Percentiles rank a stretch among this genome's conserved stretches.
These are phyloP conservation scores for Lipomyces yamadae DNA, from an alignment of 805 yeast species.

Conservation along the genomic window DNA sequence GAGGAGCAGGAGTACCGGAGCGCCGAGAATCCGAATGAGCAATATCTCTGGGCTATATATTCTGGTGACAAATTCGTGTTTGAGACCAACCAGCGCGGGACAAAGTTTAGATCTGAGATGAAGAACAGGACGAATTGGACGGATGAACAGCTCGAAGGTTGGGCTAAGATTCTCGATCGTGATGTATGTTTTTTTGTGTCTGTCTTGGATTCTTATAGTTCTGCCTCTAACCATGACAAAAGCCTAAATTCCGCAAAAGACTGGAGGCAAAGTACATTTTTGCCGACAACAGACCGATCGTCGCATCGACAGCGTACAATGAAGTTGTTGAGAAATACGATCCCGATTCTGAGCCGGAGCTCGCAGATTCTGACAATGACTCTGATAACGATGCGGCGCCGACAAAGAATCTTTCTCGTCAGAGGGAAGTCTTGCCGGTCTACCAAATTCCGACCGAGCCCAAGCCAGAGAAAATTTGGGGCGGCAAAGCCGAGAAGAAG, in stretches of 20 bases:
- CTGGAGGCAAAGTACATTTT: conserved; percentile 67
- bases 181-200: conserved; percentile 52
- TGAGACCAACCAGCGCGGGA: conserved; percentile 56
- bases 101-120: conserved; percentile 44
- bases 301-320: conserved; percentile 2
- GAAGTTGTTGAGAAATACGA: not conserved
- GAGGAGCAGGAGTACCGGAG: conserved; percentile 45
- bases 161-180: conserved; percentile 77
- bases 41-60: conserved; percentile 59
- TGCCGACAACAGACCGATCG: conserved; percentile 48
- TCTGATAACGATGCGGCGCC: conserved; percentile 6
- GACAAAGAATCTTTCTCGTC: not conserved
- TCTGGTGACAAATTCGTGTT: conserved; percentile 58
- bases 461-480: conserved; percentile 6
- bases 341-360: conserved; percentile 8
- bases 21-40: conserved; percentile 50
- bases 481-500: conserved; percentile 8
- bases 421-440: not conserved
- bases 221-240: not conserved
- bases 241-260: conserved; percentile 55
- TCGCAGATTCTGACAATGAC: not conserved
- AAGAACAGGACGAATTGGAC: conserved; percentile 59
- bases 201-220: not conserved
- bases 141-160: conserved; percentile 91
- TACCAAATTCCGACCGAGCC: conserved; percentile 4